Evolutionary conservation across 306 rosid genomes (phyloP).

Genomic region (barrel medic (Medicago truncatula)): MtrunA17r5.0-ANR NC_053043.1:21322001-21322500

Average conservation of each 20-base stretch:
- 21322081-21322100: not conserved
- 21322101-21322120: not conserved
- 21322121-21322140: slow-evolving; percentile 9
- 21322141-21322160: slow-evolving; percentile 2
- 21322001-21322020: not conserved
- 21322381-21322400: not conserved
- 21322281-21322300: not conserved
- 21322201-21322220: not conserved
- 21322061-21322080: not conserved
- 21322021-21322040: slow-evolving; percentile 23
- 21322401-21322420: not conserved
- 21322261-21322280: not conserved
- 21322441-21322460: not conserved
- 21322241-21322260: not conserved
- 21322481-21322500: not conserved
- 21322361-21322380: not conserved
- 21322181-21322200: not conserved
- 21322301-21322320: not conserved
- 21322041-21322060: slow-evolving; percentile 20
- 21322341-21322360: not conserved
- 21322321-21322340: slow-evolving; percentile 1
- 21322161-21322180: not conserved
- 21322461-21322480: not conserved
- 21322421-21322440: not conserved
- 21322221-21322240: not conserved